A percentile compares a stretch with the other conserved stretches of the same genome.
phyloP scores from a whole-genome alignment of 1,139 yeast genomes.

The Yamadazyma sp. region DNA sequence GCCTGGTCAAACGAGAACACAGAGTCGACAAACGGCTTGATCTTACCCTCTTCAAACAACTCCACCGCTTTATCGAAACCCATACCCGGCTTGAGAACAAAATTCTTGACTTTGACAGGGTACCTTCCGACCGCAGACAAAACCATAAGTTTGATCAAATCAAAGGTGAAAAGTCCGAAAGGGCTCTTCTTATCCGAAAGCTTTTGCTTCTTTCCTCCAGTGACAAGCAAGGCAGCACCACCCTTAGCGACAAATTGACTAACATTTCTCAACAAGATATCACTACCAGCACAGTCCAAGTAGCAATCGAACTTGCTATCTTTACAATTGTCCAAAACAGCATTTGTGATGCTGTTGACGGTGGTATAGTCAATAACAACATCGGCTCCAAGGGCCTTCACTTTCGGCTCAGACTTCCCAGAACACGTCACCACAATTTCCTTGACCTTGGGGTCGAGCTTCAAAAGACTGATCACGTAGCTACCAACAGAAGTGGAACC shows the following conservation, averaged over 20 bases:
- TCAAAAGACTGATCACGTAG: conserved; percentile 57
- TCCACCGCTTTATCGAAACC: conserved; percentile 18
- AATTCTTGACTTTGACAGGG: conserved; percentile 13
- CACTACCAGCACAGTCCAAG: conserved; percentile 31
- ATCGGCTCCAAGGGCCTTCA: conserved; percentile 53
- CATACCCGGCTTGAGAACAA: conserved; percentile 6
- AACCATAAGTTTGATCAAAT: conserved; percentile 3
- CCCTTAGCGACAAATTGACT: conserved; percentile 11
- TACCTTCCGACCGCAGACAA: conserved; percentile 12
- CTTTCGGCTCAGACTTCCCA: conserved; percentile 33
- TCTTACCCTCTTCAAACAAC: conserved; percentile 39
- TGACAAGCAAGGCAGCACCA: conserved; percentile 49
- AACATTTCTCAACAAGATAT: conserved; percentile 16
- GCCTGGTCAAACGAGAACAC: conserved; percentile 49
- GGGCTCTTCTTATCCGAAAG: background rate
- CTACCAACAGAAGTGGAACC: conserved; percentile 76
- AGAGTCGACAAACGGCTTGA: conserved; percentile 53
- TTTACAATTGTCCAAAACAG: conserved; percentile 26
- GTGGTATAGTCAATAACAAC: conserved; percentile 50
- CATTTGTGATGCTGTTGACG: conserved; percentile 19
- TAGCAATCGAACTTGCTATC: conserved; percentile 36
- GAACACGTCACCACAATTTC: conserved; percentile 47
- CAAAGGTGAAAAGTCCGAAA: conserved; percentile 4
- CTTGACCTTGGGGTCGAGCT: conserved; percentile 39
- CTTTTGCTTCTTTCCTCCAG: conserved; percentile 42